Percentiles rank a stretch among this genome's conserved stretches.
Evolutionary conservation across 495 filamentous ascomycete genomes (phyloP).

Genomic region (Hypoxylon subgilvum): DNA sequence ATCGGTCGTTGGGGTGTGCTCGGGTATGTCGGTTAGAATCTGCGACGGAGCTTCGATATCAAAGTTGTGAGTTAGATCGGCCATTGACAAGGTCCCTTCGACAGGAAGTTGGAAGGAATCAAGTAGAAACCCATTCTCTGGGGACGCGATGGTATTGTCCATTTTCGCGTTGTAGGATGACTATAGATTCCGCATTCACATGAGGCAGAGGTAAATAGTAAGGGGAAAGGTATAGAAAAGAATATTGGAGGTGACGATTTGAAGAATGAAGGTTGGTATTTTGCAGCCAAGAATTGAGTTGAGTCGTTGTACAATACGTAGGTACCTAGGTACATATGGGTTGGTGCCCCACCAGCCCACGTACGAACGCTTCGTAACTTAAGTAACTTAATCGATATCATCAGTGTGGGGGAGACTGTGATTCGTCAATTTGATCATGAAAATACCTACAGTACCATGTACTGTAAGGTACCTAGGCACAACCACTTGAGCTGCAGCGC

Average conservation of each 20-base stretch:
- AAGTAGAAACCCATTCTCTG: conserved; percentile 15
- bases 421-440: conserved; percentile 14
- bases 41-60: conserved; percentile 17
- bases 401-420: conserved; percentile 22
- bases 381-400: conserved; percentile 7
- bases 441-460: not conserved
- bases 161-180: conserved; percentile 10
- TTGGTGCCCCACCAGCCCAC: conserved; percentile 27
- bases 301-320: not conserved
- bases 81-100: conserved; percentile 7
- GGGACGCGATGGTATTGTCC: conserved; percentile 13
- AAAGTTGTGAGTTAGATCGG: conserved; percentile 16
- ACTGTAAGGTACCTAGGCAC: not conserved
- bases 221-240: too few relatives aligned
- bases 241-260: not conserved
- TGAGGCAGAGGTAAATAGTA: too few relatives aligned
- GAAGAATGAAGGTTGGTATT: conserved; percentile 15
- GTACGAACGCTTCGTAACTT: too few relatives aligned
- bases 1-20: conserved; percentile 21
- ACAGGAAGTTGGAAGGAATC: conserved; percentile 9
- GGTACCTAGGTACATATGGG: too few relatives aligned
- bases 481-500: not conserved
- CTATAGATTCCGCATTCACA: not conserved
- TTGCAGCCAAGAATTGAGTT: conserved; percentile 13
- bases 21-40: conserved; percentile 15